Percentiles rank a stretch among this genome's conserved stretches.
Conservation (phyloP, 805 yeast genomes). For the Candida schatavii region DNA sequence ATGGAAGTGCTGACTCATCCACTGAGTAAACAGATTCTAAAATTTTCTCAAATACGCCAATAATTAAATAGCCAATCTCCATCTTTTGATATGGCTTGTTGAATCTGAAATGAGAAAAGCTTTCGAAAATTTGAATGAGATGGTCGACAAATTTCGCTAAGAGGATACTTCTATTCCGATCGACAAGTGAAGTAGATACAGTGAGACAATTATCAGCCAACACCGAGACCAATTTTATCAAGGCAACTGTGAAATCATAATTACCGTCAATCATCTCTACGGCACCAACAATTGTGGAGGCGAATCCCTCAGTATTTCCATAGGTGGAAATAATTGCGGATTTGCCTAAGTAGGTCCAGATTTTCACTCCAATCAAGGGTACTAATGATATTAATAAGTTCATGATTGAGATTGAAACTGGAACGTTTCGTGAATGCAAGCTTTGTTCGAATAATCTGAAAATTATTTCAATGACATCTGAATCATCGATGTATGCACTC, state of each 20-base stretch:
- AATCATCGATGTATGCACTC: slow-evolving; percentile 51
- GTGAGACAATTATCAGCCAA: slow-evolving; percentile 48
- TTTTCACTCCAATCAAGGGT: slow-evolving; percentile 55
- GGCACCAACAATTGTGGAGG: slow-evolving; percentile 61
- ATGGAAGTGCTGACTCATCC: slow-evolving; percentile 38
- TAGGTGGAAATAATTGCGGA: slow-evolving; percentile 62
- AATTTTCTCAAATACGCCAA: slow-evolving; percentile 54
- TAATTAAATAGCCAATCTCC: slow-evolving; percentile 55
- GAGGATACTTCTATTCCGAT: slow-evolving; percentile 48
- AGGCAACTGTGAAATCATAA: slow-evolving; percentile 59
- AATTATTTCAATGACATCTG: slow-evolving; percentile 60
- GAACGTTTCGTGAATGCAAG: slow-evolving; percentile 51
- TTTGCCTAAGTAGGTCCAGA: slow-evolving; percentile 75
- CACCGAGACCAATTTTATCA: slow-evolving; percentile 53
- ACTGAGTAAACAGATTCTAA: slow-evolving; percentile 54
- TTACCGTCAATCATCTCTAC: slow-evolving; percentile 69
- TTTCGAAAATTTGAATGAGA: slow-evolving; percentile 68
- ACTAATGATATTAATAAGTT: slow-evolving; percentile 49
- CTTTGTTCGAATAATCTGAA: slow-evolving; percentile 68
- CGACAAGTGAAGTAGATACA: slow-evolving; percentile 21
- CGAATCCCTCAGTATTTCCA: slow-evolving; percentile 62
- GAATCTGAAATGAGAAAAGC: slow-evolving; percentile 70
- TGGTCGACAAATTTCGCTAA: slow-evolving; percentile 54
- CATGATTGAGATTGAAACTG: slow-evolving; percentile 44
- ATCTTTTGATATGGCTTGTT: slow-evolving; percentile 52